Percentiles rank a stretch among this genome's conserved stretches.
phyloP scores from a whole-genome alignment of 352 stramenopile genomes.

The Pythium coloratum region DNA sequence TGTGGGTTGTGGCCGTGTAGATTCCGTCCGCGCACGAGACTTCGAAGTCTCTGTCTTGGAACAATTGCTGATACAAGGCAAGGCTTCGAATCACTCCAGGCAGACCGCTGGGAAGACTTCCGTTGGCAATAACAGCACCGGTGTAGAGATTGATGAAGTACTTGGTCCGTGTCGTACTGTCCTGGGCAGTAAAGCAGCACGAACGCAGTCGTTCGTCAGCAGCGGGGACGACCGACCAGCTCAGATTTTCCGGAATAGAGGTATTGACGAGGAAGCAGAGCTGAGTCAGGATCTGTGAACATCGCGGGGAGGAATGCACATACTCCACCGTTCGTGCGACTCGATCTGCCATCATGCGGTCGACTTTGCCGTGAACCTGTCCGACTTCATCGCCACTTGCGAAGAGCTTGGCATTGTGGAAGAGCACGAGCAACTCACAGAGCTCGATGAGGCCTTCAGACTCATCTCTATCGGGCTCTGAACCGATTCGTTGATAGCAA shows the following conservation, averaged over 20 bases:
- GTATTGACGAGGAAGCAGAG: conserved; percentile 5
- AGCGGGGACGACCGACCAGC: conserved; percentile 26
- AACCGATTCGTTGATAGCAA: conserved; percentile 23
- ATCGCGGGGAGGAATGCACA: not conserved
- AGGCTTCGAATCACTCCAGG: conserved; percentile 35
- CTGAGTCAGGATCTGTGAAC: not conserved
- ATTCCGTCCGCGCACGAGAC: conserved; percentile 33
- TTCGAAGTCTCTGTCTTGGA: conserved; percentile 54
- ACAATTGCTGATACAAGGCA: conserved; percentile 38
- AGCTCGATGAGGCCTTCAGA: conserved; percentile 26
- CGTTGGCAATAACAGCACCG: conserved; percentile 43
- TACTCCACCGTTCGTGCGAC: conserved; percentile 17
- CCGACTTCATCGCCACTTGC: conserved; percentile 16
- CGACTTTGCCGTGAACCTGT: conserved; percentile 15
- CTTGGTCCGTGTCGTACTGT: conserved; percentile 18
- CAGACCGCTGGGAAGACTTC: conserved; percentile 37
- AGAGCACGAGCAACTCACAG: conserved; percentile 48
- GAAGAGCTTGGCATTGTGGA: conserved; percentile 35
- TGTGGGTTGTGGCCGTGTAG: conserved; percentile 31
- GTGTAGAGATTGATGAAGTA: conserved; percentile 59
- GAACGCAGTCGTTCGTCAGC: conserved; percentile 3
- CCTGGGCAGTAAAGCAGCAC: conserved; percentile 36
- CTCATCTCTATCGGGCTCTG: conserved; percentile 2
- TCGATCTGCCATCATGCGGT: conserved; percentile 37
- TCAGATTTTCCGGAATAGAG: conserved; percentile 14